Conservation (phyloP, 202 grass and related monocot genomes). For the Setaria viridis region DNA sequence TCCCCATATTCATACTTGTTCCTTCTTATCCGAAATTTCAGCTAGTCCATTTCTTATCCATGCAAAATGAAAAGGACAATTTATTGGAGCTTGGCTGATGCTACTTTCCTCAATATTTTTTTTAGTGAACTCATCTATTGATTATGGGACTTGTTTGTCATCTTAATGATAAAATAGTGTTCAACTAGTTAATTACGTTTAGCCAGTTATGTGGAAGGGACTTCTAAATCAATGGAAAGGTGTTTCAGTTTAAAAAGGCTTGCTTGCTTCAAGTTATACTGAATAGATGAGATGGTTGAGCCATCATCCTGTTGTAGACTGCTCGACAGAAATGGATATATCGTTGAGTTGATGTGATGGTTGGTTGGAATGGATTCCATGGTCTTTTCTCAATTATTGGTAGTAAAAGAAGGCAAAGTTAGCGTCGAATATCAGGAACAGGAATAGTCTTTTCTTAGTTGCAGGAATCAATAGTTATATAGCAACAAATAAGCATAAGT, state of each 20-base stretch:
- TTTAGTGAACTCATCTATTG: background rate
- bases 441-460: conserved; percentile 45
- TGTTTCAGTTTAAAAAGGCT: background rate
- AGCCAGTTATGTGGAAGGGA: background rate
- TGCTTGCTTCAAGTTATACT: conserved; percentile 3
- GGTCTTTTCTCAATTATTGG: conserved; percentile 58
- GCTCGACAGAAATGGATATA: conserved; percentile 43
- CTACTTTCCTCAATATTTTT: background rate
- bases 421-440: conserved; percentile 51
- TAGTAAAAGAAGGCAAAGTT: conserved; percentile 49
- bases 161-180: conserved; percentile 13
- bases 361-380: conserved; percentile 55
- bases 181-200: background rate
- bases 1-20: conserved; percentile 47
- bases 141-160: background rate
- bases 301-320: conserved; percentile 2
- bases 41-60: conserved; percentile 24
- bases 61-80: conserved; percentile 5
- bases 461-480: conserved; percentile 37
- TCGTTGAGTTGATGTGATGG: conserved; percentile 46
- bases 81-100: background rate
- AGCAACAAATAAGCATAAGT: conserved; percentile 31
- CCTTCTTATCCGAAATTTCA: conserved; percentile 55
- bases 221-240: background rate
- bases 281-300: conserved; percentile 23